Evolutionary conservation across 495 filamentous ascomycete species (phyloP), one percentile per base, ranked within the genome.

Genomic region (Jackrogersella multiformis): DNA sequence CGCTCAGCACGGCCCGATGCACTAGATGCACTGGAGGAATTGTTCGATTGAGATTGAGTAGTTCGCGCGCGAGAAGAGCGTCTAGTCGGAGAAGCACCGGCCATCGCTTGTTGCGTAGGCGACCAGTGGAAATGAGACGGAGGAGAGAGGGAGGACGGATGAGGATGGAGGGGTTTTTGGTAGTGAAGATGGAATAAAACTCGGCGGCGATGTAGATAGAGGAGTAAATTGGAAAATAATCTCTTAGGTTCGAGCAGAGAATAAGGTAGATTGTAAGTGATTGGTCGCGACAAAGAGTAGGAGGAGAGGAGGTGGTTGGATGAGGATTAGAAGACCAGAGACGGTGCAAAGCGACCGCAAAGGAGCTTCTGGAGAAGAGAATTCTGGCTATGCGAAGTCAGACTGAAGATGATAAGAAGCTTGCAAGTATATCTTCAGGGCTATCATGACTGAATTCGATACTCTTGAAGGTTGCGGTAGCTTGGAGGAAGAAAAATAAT

Each of bases 21-120:
- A 73, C 79, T 82, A 12, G 93, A 94, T 53, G 94, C 90, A 51
- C 86, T 88, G 18, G 93, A 92, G 38, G 93, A 94, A 73, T 92
- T 88, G 58, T 92, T 88, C 41, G 89, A 87, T 69, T 87, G 85
- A 60, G 91, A 88, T 79, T 95, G 91, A 63, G 89, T 87, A 64
- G 86, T 87, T 76, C 93, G 92, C 80, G 93, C 92, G 79, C 95
- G 88, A 71, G 94, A 95, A 51, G 93, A 97, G 76, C 95, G 92
- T 77, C 95, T 90, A 28, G 73, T 75, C 71, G 93, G 90, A 71
- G 91, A 89, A 80, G 72, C 66, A 61, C 76, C 80, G 77, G 82
- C 82, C 82, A 84, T 84, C 77, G 79, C 78, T 78, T 62, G 70
- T 66, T 61, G 65, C 64, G 52, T 65, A 57, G 54, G 73, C 68